Conservation (phyloP, 2,329 filamentous ascomycete species). For the Daldinia sp. region DNA sequence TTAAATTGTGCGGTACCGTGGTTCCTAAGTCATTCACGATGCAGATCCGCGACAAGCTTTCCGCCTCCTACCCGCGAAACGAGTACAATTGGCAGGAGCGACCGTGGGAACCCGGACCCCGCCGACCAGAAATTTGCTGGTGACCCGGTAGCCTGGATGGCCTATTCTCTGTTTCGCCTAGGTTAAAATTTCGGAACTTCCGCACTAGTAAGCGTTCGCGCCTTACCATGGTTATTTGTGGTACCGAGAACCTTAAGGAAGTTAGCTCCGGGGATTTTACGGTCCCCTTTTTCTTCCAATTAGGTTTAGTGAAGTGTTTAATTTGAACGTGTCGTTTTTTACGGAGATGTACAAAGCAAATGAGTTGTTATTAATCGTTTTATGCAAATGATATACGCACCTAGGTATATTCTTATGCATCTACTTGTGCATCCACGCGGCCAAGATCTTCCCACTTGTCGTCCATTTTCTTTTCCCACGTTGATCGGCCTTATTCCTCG, state of each 20-base stretch:
- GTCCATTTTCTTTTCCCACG: background rate
- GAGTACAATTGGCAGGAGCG: background rate
- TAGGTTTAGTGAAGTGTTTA: background rate
- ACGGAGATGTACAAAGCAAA: background rate
- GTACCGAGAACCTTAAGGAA: conserved; percentile 10
- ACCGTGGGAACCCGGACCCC: conserved; percentile 12
- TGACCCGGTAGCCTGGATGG: conserved; percentile 34
- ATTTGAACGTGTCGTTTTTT: background rate
- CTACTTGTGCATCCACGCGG: background rate
- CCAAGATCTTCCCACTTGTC: background rate
- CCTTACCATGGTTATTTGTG: background rate
- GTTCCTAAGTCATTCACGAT: background rate
- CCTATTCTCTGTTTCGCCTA: conserved; percentile 26
- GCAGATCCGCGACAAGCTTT: conserved; percentile 24
- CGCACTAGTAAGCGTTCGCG: conserved; percentile 12
- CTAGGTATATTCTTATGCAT: background rate
- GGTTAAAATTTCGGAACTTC: conserved; percentile 15
- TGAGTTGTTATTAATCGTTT: background rate
- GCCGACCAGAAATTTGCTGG: background rate
- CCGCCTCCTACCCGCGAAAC: conserved; percentile 1
- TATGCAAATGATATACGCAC: background rate
- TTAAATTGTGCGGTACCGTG: background rate
- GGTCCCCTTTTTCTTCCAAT: background rate
- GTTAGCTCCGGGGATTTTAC: background rate
- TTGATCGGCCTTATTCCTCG: conserved; percentile 15